Percentiles rank a stretch among this genome's conserved stretches.
These are phyloP conservation scores for Peronospora belbahrii DNA, from an alignment of 352 stramenopile genomes.

Conservation along the genomic window DNA sequence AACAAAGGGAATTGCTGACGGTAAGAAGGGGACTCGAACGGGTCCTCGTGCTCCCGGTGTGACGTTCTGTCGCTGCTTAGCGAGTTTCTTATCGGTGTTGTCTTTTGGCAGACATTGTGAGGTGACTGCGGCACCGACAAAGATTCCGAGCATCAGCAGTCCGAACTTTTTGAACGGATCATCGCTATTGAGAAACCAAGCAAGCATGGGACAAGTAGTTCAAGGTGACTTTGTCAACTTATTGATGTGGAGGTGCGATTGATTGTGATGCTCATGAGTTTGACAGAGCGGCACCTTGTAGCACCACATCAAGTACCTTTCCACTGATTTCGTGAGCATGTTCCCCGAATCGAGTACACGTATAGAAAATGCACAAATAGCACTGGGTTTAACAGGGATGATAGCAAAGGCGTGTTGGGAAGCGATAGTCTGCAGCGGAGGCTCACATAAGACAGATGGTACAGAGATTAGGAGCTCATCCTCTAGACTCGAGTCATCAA, in stretches of 20 bases:
- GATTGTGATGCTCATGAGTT: conserved; percentile 14
- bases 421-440: background rate
- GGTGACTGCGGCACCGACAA: conserved; percentile 13
- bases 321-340: background rate
- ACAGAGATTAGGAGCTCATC: background rate
- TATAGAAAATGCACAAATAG: background rate
- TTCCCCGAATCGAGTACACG: background rate
- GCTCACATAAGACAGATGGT: background rate
- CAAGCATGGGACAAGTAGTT: conserved; percentile 10
- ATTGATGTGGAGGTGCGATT: conserved; percentile 9
- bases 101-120: conserved; percentile 14
- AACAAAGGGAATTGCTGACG: conserved; percentile 25
- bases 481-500: conserved; percentile 12
- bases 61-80: conserved; percentile 12
- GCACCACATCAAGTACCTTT: background rate
- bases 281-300: background rate
- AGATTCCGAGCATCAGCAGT: conserved; percentile 12
- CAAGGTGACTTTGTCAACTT: conserved; percentile 5
- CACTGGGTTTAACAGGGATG: background rate
- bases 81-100: conserved; percentile 19
- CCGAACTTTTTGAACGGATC: conserved; percentile 24
- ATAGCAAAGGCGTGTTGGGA: background rate
- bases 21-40: conserved; percentile 16
- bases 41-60: conserved; percentile 15
- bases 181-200: conserved; percentile 18